Evolutionary conservation across 2,329 filamentous ascomycete genomes (phyloP), one percentile per base, ranked within the genome.

Genomic region (Sphaerulina populicola): DNA sequence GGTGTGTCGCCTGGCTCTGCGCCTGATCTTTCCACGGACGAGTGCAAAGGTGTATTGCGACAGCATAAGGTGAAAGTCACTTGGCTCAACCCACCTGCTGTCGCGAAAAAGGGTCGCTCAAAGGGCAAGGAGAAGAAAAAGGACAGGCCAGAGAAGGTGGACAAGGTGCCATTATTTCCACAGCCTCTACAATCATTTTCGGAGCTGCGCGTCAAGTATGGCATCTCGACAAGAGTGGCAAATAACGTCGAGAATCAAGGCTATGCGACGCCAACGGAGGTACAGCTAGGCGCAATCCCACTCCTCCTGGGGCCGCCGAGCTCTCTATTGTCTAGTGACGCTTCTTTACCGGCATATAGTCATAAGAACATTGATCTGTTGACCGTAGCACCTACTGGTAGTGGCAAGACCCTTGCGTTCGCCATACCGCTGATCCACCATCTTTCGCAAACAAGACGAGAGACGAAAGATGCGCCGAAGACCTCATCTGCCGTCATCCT

Each of bases 331-430:
- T 54, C 64, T 57, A 15, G 56, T 55, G 51, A 49, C 54, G 39
- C 50, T 29, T 38, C 46, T 66, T 23, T 64, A 63, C 18, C 68
- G 69, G 15, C 52, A 23, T 33, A 44, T 15, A 27, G 37, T 38
- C 21, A 31, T 44, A 18, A 33, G 3, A 49, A 54, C 35, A 73
- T 91, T 4, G 84, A 98, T 72, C 80, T 98, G 36, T 70, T 98
- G 56, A 87, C 88, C 0, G 82, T 97, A 39, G 93, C 93, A 2
- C 93, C 93, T 1, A 98, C 93, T 0, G 93, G 93, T 21, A 97
- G 91, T 67, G 93, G 93, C 40, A 98, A 98, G 74, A 98, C 93
- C 0, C 74, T 98, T 57, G 88, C 89, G 14, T 98, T 96, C 63
- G 70, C 97, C 62, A 86, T 98, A 38, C 90, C 91, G 0, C 77